These are phyloP conservation scores for Mallotus japonicus DNA, from an alignment of 441 rosid genomes.

Conservation along the genomic window DNA sequence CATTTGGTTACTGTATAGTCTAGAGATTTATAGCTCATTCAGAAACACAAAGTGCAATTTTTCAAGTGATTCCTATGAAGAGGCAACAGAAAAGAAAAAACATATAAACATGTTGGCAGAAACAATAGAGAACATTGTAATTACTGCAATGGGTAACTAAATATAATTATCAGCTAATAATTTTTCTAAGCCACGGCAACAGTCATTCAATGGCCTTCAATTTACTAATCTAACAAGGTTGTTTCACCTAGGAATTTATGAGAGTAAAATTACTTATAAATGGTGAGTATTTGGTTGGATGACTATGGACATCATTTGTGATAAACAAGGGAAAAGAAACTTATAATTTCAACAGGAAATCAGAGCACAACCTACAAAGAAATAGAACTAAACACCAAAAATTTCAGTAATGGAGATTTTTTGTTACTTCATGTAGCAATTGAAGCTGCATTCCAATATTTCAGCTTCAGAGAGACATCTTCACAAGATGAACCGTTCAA, in stretches of 20 bases:
- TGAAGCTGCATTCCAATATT: not conserved
- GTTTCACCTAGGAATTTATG: slow-evolving; percentile 8
- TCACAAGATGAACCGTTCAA: not conserved
- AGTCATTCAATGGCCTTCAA: not conserved
- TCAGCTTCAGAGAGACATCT: not conserved
- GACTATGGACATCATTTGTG: not conserved
- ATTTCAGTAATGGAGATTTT: not conserved
- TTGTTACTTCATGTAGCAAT: not conserved
- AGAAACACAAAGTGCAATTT: not conserved
- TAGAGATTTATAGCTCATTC: not conserved
- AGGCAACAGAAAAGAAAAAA: not conserved
- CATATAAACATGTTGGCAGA: not conserved
- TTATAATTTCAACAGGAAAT: not conserved
- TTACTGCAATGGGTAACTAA: not conserved
- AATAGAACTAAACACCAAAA: not conserved
- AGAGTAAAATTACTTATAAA: slow-evolving; percentile 18
- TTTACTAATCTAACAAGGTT: slow-evolving; percentile 2
- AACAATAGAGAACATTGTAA: not conserved
- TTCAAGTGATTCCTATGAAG: not conserved
- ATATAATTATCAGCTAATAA: too few relatives aligned
- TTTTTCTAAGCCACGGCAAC: not conserved
- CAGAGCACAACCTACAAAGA: not conserved
- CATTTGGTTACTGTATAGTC: not conserved
- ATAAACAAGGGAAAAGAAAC: not conserved
- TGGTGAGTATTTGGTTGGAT: slow-evolving; percentile 11